A percentile compares a stretch with the other conserved stretches of the same genome.
These are phyloP conservation scores for Colletotrichum tropicale DNA, from an alignment of 2,329 filamentous ascomycete genomes.

Conservation along the genomic window DNA sequence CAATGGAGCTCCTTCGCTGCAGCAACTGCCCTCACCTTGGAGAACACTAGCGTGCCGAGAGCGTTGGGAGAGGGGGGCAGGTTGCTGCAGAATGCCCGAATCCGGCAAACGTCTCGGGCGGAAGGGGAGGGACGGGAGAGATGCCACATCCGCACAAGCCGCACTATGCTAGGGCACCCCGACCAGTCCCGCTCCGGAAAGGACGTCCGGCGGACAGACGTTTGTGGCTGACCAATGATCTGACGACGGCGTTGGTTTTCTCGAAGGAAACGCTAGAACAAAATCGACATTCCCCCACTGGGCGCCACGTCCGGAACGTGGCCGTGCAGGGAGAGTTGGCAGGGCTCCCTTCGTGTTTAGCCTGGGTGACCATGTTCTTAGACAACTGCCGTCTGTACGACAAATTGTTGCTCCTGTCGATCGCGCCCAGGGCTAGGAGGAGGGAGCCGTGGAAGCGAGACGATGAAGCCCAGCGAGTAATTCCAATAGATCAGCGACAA, in stretches of 20 bases:
- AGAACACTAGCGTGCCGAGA: not conserved
- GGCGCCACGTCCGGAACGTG: not conserved
- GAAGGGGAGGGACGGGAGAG: not conserved
- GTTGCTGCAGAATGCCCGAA: not conserved
- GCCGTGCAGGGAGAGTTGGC: not conserved
- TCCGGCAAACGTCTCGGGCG: not conserved
- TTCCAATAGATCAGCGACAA: not conserved
- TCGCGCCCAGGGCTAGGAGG: not conserved
- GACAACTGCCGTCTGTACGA: not conserved
- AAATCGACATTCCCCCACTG: not conserved
- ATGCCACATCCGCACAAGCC: constrained; percentile 1
- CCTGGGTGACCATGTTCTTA: not conserved
- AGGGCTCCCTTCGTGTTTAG: not conserved
- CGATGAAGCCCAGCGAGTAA: not conserved
- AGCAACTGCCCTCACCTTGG: not conserved
- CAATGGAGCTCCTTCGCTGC: not conserved
- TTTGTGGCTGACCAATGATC: not conserved
- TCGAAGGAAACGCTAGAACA: not conserved
- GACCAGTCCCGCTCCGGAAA: not conserved
- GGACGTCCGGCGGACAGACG: not conserved
- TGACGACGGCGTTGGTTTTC: not conserved
- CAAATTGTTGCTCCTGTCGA: not conserved
- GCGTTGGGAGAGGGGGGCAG: not conserved
- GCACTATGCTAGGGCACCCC: not conserved
- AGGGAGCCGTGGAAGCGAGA: not conserved